Conservation (phyloP, 495 filamentous ascomycete genomes). For the Penicillium lagena region DNA sequence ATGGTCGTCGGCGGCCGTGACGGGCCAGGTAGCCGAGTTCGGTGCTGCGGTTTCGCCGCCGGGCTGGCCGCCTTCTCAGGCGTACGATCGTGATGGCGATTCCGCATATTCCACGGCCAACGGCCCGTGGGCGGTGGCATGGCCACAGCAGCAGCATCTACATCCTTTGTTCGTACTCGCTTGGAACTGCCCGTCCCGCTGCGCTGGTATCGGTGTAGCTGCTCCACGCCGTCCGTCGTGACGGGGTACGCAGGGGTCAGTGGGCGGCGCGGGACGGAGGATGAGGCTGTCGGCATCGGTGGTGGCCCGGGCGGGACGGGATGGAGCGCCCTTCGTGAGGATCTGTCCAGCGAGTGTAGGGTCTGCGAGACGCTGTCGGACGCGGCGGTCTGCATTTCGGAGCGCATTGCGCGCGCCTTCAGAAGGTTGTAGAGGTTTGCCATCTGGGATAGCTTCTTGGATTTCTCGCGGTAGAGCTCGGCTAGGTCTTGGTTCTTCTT, state of each 20-base stretch:
- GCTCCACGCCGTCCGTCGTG: slow-evolving; percentile 33
- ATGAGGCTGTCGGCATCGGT: background rate
- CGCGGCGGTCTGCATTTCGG: slow-evolving; percentile 64
- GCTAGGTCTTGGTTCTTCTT: slow-evolving; percentile 73
- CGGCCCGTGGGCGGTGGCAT: slow-evolving; percentile 24
- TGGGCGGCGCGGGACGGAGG: slow-evolving; percentile 7
- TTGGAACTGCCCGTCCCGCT: slow-evolving; percentile 45
- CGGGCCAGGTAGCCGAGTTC: slow-evolving; percentile 17
- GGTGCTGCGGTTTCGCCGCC: slow-evolving; percentile 14
- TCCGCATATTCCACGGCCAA: slow-evolving; percentile 10
- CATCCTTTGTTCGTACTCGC: slow-evolving; percentile 9
- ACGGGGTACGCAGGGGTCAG: slow-evolving; percentile 24
- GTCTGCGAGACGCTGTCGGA: slow-evolving; percentile 58
- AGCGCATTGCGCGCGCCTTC: slow-evolving; percentile 65
- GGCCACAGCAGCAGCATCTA: slow-evolving; percentile 1
- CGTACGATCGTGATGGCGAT: slow-evolving; percentile 10
- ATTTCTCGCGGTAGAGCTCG: slow-evolving; percentile 65
- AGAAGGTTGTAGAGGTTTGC: slow-evolving; percentile 81
- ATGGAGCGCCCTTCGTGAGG: slow-evolving; percentile 8
- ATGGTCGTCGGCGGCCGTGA: slow-evolving; percentile 5
- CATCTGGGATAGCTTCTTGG: slow-evolving; percentile 64
- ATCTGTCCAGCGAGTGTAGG: slow-evolving; percentile 28
- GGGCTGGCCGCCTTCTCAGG: background rate
- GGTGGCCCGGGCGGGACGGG: background rate
- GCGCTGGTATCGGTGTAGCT: slow-evolving; percentile 37